These are phyloP conservation scores for Metroxylon sagu DNA, from an alignment of 176 grass and related monocot species.

Conservation along the genomic window DNA sequence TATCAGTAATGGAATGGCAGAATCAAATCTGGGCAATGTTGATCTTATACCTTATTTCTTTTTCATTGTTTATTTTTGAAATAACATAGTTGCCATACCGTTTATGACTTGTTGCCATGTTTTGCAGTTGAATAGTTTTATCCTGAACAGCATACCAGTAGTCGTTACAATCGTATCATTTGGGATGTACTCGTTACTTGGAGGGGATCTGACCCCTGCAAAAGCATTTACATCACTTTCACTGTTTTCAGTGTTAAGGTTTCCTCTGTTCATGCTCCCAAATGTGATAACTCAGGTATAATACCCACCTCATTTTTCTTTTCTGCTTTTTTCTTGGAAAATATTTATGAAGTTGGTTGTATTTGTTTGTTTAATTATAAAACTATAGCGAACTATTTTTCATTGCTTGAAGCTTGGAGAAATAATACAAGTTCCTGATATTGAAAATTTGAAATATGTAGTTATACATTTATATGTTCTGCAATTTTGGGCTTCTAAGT, in stretches of 20 bases:
- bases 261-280: conserved; percentile 90
- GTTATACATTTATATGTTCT: no score
- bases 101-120: conserved; percentile 24
- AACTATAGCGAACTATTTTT: no score
- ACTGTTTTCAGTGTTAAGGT: conserved; percentile 87
- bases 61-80: neutral
- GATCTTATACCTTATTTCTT: conserved; percentile 1
- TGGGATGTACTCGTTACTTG: conserved; percentile 80
- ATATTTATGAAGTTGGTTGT: no score
- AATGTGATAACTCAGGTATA: conserved; percentile 98
- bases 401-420: no score
- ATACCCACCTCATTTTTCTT: neutral
- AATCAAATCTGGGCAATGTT: conserved; percentile 5
- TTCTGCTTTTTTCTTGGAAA: neutral
- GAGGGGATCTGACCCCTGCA: conserved; percentile 89
- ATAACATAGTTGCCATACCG: no score
- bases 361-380: no score
- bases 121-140: conserved; percentile 92
- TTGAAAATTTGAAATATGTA: no score
- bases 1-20: neutral
- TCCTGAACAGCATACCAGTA: conserved; percentile 92
- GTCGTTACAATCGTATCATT: conserved; percentile 86
- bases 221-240: conserved; percentile 98
- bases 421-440: no score
- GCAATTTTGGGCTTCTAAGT: no score